These are phyloP conservation scores for Myxozyma udenii DNA, from an alignment of 805 yeast genomes.

Conservation along the genomic window DNA sequence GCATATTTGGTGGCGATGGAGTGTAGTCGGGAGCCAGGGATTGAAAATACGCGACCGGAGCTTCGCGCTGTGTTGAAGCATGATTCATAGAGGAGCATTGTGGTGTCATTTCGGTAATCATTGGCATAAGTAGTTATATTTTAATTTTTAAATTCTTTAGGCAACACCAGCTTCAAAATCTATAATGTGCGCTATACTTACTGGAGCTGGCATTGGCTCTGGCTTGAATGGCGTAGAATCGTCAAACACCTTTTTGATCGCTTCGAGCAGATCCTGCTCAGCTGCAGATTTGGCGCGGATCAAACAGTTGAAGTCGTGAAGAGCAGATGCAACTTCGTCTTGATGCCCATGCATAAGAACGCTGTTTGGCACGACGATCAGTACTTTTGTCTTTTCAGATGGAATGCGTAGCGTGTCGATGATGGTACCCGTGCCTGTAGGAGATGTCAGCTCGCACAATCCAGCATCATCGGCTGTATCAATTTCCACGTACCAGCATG, in stretches of 20 bases:
- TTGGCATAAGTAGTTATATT: too few relatives aligned
- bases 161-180: slow-evolving; percentile 12
- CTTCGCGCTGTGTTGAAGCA: slow-evolving; percentile 9
- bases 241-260: background rate
- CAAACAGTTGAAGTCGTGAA: slow-evolving; percentile 35
- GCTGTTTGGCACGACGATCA: slow-evolving; percentile 70
- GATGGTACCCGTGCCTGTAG: slow-evolving; percentile 75
- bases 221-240: background rate
- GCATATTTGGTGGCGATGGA: slow-evolving; percentile 55
- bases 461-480: too few relatives aligned
- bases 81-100: background rate
- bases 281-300: slow-evolving; percentile 1
- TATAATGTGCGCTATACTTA: background rate
- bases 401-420: slow-evolving; percentile 63
- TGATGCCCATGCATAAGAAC: slow-evolving; percentile 87
- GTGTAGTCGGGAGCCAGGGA: slow-evolving; percentile 35
- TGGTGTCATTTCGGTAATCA: too few relatives aligned
- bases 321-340: slow-evolving; percentile 63
- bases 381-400: slow-evolving; percentile 42
- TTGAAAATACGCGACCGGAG: slow-evolving; percentile 32
- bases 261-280: background rate
- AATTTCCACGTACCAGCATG: slow-evolving; percentile 60
- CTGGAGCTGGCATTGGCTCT: background rate
- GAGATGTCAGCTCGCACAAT: too few relatives aligned
- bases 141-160: too few relatives aligned